Conservation (phyloP, 2,329 filamentous ascomycete species). For the Aspergillus nomiae region DNA sequence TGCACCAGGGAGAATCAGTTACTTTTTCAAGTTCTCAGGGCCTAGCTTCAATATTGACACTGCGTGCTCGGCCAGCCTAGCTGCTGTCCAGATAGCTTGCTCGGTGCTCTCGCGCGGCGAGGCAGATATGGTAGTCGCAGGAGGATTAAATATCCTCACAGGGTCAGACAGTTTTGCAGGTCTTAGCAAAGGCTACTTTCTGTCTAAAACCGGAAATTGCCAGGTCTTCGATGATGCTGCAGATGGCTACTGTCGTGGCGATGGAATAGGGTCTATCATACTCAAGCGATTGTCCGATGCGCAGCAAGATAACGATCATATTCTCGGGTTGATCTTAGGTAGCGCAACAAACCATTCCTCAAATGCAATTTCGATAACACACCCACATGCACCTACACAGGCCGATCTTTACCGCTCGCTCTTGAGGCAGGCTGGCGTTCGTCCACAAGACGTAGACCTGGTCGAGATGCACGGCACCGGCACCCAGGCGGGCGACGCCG, state of each 20-base stretch:
- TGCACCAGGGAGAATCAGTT: constrained; percentile 68
- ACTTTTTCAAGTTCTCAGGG: constrained; percentile 74
- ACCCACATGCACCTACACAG: constrained; percentile 77
- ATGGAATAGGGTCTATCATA: constrained; percentile 47
- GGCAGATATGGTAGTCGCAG: constrained; percentile 77
- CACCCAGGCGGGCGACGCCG: constrained; percentile 78
- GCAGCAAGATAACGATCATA: constrained; percentile 25
- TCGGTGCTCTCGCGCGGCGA: constrained; percentile 71
- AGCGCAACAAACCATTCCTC: constrained; percentile 80
- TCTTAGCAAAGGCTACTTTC: constrained; percentile 56
- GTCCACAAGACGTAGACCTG: constrained; percentile 76
- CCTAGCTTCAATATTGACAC: constrained; percentile 73
- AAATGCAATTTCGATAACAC: constrained; percentile 79
- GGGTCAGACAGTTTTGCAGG: constrained; percentile 78
- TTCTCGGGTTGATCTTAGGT: constrained; percentile 64
- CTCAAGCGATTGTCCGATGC: constrained; percentile 50
- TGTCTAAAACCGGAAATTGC: constrained; percentile 46
- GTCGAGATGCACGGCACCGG: constrained; percentile 91
- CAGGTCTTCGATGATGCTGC: constrained; percentile 52
- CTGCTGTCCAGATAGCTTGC: constrained; percentile 71
- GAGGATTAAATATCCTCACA: constrained; percentile 71
- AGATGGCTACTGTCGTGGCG: constrained; percentile 54
- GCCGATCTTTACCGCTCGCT: constrained; percentile 70
- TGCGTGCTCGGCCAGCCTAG: constrained; percentile 64
- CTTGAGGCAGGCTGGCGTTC: constrained; percentile 70